Conservation (phyloP, 2,329 filamentous ascomycete genomes). For the Fusarium sp. region DNA sequence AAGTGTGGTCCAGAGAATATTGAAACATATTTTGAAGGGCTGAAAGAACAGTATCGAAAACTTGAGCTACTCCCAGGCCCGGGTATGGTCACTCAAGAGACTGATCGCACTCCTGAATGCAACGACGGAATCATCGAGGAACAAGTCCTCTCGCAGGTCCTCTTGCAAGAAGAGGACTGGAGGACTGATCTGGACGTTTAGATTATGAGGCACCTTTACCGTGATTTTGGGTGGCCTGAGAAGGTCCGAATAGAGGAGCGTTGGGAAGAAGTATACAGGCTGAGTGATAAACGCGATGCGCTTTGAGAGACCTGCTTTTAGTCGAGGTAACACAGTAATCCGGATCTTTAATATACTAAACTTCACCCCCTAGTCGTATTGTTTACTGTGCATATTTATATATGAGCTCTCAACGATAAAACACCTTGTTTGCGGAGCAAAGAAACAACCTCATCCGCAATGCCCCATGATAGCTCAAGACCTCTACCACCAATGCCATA, state of each 20-base stretch:
- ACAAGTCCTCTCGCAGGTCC: background rate
- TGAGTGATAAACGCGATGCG: background rate
- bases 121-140: background rate
- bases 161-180: background rate
- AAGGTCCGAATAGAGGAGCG: background rate
- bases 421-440: background rate
- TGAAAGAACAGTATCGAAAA: background rate
- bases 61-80: background rate
- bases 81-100: background rate
- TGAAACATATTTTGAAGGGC: background rate
- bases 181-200: background rate
- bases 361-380: no score
- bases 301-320: background rate
- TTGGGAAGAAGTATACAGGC: background rate
- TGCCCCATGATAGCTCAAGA: constrained; percentile 16
- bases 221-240: constrained; percentile 1
- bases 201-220: background rate
- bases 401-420: background rate
- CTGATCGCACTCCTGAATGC: background rate
- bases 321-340: no score
- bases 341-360: no score
- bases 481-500: constrained; percentile 14
- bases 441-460: background rate
- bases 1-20: background rate
- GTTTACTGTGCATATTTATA: background rate